phyloP scores from a whole-genome alignment of 805 yeast species.

The Candida sithepensis region DNA sequence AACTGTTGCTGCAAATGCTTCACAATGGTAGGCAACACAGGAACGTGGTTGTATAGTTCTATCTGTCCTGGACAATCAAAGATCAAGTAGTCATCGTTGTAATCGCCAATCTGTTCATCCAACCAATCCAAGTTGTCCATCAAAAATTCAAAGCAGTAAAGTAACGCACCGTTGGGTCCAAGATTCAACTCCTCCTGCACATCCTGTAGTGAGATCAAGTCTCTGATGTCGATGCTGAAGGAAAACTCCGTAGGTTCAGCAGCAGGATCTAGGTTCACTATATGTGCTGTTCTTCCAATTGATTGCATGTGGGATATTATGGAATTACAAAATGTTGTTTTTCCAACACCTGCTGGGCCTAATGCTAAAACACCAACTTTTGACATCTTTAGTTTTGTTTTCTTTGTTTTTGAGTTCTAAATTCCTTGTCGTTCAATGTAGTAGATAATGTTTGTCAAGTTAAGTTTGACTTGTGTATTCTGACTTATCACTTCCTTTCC shows the following conservation, averaged over 20 bases:
- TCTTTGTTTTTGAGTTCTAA: background rate
- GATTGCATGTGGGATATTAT: constrained; percentile 85
- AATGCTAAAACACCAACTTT: constrained; percentile 90
- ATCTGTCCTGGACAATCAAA: constrained; percentile 98
- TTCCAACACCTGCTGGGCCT: constrained; percentile 99
- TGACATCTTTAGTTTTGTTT: constrained; percentile 54
- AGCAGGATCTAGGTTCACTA: constrained; percentile 95
- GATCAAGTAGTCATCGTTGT: constrained; percentile 86
- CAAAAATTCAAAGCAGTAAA: constrained; percentile 91
- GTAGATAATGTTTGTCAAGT: too few species aligned
- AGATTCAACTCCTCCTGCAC: constrained; percentile 91
- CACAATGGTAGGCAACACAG: constrained; percentile 85
- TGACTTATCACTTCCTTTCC: too few species aligned
- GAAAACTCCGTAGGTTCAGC: constrained; percentile 92
- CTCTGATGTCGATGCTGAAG: constrained; percentile 89
- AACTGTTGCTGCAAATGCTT: constrained; percentile 76
- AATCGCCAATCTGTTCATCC: constrained; percentile 96
- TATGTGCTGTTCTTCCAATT: constrained; percentile 88
- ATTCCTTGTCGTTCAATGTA: too few species aligned
- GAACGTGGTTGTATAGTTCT: constrained; percentile 90
- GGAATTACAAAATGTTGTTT: constrained; percentile 87
- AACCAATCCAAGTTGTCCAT: constrained; percentile 92
- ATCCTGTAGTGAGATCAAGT: constrained; percentile 84
- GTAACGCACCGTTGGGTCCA: constrained; percentile 93
- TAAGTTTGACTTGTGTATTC: too few species aligned